Evolutionary conservation across 495 filamentous ascomycete species (phyloP).

Genomic region (Polyplosphaeria fusca): DNA sequence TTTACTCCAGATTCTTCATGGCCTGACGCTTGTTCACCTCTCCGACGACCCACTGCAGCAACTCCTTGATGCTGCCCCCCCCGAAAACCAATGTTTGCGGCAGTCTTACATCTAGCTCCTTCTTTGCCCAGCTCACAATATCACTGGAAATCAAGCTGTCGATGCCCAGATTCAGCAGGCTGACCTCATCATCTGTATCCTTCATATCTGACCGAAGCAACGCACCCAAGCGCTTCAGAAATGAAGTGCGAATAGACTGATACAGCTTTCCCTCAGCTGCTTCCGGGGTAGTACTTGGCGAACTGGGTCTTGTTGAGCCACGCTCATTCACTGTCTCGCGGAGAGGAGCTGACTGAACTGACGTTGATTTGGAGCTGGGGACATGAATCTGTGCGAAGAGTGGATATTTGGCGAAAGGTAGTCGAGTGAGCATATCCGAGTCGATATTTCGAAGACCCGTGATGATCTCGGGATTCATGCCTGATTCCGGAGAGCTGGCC

Average conservation of each 20-base stretch:
- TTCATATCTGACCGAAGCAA: neutral
- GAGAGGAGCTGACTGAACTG: neutral
- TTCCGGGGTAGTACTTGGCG: neutral
- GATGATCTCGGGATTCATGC: slow-evolving; percentile 22
- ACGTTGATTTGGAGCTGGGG: neutral
- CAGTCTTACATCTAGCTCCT: slow-evolving; percentile 9
- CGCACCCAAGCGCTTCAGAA: neutral
- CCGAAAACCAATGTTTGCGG: slow-evolving; percentile 3
- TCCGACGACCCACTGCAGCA: neutral
- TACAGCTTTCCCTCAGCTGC: neutral
- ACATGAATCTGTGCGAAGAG: slow-evolving; percentile 3
- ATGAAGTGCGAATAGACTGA: neutral
- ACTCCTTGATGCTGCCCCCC: neutral
- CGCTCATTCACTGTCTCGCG: neutral
- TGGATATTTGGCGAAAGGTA: slow-evolving; percentile 3
- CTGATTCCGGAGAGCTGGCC: slow-evolving; percentile 37
- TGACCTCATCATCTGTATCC: slow-evolving; percentile 1
- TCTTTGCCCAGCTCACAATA: slow-evolving; percentile 11
- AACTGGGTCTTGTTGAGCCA: neutral
- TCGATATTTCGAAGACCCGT: slow-evolving; percentile 29
- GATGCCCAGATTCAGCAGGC: slow-evolving; percentile 8
- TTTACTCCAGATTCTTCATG: neutral
- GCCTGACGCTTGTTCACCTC: neutral
- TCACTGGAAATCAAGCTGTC: slow-evolving; percentile 14
- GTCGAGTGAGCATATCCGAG: slow-evolving; percentile 21